A percentile compares a stretch with the other conserved stretches of the same genome.
These are phyloP conservation scores for Mycena venus DNA, from an alignment of 768 basidiomycete species.

Conservation along the genomic window DNA sequence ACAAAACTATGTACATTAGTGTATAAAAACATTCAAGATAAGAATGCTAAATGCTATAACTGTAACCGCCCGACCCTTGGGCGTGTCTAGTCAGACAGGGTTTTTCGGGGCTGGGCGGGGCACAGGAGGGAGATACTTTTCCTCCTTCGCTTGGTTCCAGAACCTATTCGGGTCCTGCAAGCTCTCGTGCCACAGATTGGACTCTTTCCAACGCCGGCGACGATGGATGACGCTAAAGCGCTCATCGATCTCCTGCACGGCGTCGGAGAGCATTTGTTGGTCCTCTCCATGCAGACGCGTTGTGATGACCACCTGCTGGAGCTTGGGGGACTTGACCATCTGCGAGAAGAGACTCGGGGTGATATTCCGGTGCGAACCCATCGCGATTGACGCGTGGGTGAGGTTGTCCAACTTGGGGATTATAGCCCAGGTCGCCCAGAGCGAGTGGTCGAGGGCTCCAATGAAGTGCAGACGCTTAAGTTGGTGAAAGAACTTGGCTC, in stretches of 20 bases:
- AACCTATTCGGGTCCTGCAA: constrained; percentile 27
- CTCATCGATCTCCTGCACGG: constrained; percentile 20
- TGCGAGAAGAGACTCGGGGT: not conserved
- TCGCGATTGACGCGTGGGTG: constrained; percentile 25
- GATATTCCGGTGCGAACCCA: constrained; percentile 16
- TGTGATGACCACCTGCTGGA: constrained; percentile 30
- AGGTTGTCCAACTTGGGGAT: constrained; percentile 25
- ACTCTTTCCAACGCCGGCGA: constrained; percentile 33
- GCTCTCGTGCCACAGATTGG: constrained; percentile 26
- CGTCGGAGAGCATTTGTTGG: constrained; percentile 9
- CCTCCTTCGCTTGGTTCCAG: constrained; percentile 29
- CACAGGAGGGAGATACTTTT: constrained; percentile 20
- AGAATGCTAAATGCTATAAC: not conserved
- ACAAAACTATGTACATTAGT: not conserved
- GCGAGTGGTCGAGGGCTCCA: constrained; percentile 12
- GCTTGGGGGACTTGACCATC: constrained; percentile 27
- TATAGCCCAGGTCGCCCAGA: not conserved
- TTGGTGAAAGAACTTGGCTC: constrained; percentile 16
- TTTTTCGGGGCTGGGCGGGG: not conserved
- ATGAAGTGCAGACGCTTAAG: constrained; percentile 27
- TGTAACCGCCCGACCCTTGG: not conserved
- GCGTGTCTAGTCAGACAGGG: not conserved
- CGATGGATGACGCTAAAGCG: constrained; percentile 31
- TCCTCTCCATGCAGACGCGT: constrained; percentile 26
- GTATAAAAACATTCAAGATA: not conserved